phyloP scores from a whole-genome alignment of 164 flowering plant species.

The Paratinospora sagittata region DNA sequence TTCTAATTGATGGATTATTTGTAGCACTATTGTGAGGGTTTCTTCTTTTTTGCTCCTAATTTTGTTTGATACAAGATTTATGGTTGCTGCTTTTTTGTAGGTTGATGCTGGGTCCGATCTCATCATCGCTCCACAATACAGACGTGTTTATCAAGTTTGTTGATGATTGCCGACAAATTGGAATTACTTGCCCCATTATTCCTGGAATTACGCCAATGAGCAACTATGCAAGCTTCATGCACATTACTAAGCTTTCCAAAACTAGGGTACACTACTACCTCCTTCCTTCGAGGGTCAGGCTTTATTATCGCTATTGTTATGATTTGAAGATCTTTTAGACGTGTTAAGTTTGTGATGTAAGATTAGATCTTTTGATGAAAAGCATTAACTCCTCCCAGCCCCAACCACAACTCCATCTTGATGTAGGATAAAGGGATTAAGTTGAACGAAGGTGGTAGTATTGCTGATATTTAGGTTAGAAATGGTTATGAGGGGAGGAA shows the following conservation, averaged over 20 bases:
- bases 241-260: slow-evolving; percentile 92
- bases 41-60: not conserved
- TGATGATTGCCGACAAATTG: slow-evolving; percentile 90
- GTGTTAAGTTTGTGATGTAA: not conserved
- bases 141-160: slow-evolving; percentile 90
- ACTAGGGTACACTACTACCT: slow-evolving; percentile 54
- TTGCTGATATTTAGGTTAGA: no score
- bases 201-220: slow-evolving; percentile 98
- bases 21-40: not conserved
- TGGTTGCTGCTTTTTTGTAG: slow-evolving; percentile 25
- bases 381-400: no score
- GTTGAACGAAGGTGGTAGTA: no score
- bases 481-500: no score
- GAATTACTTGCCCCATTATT: slow-evolving; percentile 91
- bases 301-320: not conserved
- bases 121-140: slow-evolving; percentile 87
- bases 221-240: slow-evolving; percentile 81
- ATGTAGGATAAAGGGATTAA: no score
- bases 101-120: slow-evolving; percentile 97
- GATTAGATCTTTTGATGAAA: not conserved
- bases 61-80: not conserved
- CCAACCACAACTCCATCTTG: not conserved
- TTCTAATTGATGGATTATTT: not conserved
- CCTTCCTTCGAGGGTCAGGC: not conserved
- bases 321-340: not conserved